Base-by-base conservation (phyloP, 352 stramenopile species). In the Pythium rishiriense region DNA sequence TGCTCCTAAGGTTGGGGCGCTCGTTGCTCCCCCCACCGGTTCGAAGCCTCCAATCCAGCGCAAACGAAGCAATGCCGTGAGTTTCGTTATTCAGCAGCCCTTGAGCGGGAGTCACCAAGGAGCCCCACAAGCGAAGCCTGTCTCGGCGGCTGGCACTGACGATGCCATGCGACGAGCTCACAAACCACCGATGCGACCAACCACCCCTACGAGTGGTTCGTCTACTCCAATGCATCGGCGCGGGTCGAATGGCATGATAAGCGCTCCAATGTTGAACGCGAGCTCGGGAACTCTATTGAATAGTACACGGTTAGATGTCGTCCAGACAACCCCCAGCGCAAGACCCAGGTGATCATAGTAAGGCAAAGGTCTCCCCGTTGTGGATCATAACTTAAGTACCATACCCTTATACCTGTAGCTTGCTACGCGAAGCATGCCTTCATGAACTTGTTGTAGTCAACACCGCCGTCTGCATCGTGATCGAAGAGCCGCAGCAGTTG, bases 381-480 rank as follows among this genome's bases (percentile, higher is more conserved):
- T 35, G 31, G 5, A 35, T 35, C 31, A 35, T 35, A 35, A 35
- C 10, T 5, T 10, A 35, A 35, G 31, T 10, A 35, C 31, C 31
- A 10, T 35, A 35, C 21, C 46, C 19, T 24, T 29, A 41, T 19
- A 12, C 21, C 12, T 4, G 9, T 19, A 21, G 28, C 17, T 43
- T 21, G 14, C 12, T 47, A 81, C 4, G 66, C 62, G 22, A 88
- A 74, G 63, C 80, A 91, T 17, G 74, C 62, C 42, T 78, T 75
- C 80, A 91, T 90, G 68, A 91, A 89, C 35, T 72, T 69, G 67
- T 87, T 91, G 71, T 90, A 91, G 70, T 90, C 82, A 15, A 91
- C 72, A 41, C 79, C 71, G 7, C 75, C 83, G 51, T 91, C 79
- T 17, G 73, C 66, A 12, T 79, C 75, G 41, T 73, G 69, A 59